Evolutionary conservation across 2,329 filamentous ascomycete species (phyloP).

Genomic region (Clonostachys byssicola): DNA sequence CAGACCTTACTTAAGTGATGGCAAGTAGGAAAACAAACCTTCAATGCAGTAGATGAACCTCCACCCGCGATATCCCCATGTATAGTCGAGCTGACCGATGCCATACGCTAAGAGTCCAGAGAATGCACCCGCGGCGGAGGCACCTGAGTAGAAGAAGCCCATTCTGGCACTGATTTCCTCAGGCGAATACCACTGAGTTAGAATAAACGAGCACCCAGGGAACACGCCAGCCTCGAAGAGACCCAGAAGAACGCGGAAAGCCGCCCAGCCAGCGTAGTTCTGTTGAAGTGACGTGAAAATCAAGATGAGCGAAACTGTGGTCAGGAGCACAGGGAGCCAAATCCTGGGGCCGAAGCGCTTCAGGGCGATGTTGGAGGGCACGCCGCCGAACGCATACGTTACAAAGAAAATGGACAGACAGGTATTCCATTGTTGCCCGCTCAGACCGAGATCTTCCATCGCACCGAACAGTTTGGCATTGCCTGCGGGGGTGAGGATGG

Average conservation of each 20-base stretch:
- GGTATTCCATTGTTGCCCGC: constrained; percentile 51
- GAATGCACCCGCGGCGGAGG: background rate
- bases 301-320: constrained; percentile 53
- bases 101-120: constrained; percentile 24
- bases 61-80: constrained; percentile 2
- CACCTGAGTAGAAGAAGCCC: background rate
- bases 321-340: constrained; percentile 39
- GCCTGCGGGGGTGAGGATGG: constrained; percentile 20
- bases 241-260: constrained; percentile 10
- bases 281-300: constrained; percentile 26
- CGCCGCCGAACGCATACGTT: constrained; percentile 64
- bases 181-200: background rate
- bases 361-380: constrained; percentile 65
- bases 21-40: background rate
- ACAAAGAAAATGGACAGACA: constrained; percentile 30
- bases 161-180: background rate
- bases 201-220: constrained; percentile 6
- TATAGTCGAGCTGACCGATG: constrained; percentile 21
- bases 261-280: constrained; percentile 7
- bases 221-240: constrained; percentile 13
- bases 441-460: constrained; percentile 52
- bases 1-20: too few species aligned
- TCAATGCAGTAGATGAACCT: constrained; percentile 2
- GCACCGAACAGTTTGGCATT: constrained; percentile 53
- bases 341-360: constrained; percentile 55